Evolutionary conservation across 768 basidiomycete species (phyloP), one percentile per base, ranked within the genome.

Genomic region (Rhodocollybia butyracea): DNA sequence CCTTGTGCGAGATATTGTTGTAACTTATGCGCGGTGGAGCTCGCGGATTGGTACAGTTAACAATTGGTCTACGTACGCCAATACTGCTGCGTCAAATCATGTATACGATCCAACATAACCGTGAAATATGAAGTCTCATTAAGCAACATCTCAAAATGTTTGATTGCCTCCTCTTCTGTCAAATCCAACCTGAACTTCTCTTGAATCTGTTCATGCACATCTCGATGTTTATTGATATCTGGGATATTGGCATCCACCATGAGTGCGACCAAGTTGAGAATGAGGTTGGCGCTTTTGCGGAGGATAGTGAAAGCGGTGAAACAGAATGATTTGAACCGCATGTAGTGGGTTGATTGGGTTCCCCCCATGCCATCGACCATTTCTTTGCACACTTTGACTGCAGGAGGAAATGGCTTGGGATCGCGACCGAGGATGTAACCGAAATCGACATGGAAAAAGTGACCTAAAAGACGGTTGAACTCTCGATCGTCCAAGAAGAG

Each of bases 321-420:
- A 68, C 93, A 97, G 60, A 94, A 89, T 62, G 85, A 89, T 71
- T 98, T 94, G 84, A 99, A 99, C 29, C 95, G 88, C 24, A 86
- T 83, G 69, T 98, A 98, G 68, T 98, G 96, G n/a, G 89, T 82
- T 5, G 94, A 96, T 64, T 90, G 84, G 1, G 91, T 86, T 11
- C 97, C 96, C n/a, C 97, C 97, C 94, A 99, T 96, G 11, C 91
- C 96, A 67, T 99, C 97, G 0, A 98, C 93, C 97, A 98, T 99
- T 67, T 98, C 97, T 65, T 96, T 95, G 72, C 95, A 98, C 38
- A 99, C 91, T 68, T 99, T 99, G 61, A 98, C 95, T 12, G 94
- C 91, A 5, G 97, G 97, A 2, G 97, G 95, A 66, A 95, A 96
- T 0, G 94, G 93, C 65, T 99, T 98, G 0, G 97, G 97, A 66